These are phyloP conservation scores for Saccharomycopsis sp. DNA, from an alignment of 805 yeast genomes.

Conservation along the genomic window DNA sequence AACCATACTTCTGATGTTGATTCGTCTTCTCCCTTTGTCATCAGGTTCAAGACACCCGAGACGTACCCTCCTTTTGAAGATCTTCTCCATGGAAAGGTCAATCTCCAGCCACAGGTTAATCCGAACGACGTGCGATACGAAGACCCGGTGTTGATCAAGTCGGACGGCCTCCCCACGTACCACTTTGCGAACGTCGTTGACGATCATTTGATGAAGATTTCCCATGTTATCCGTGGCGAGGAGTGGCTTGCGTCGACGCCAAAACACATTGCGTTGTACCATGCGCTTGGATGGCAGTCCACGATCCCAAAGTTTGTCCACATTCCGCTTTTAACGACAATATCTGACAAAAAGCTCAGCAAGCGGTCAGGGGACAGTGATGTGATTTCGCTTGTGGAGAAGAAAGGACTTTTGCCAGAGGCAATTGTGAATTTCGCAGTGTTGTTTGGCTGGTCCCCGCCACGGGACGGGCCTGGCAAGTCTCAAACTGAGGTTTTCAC, in stretches of 20 bases:
- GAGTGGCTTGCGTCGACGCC: constrained; percentile 98
- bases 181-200: constrained; percentile 95
- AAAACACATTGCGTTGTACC: constrained; percentile 79
- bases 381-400: constrained; percentile 37
- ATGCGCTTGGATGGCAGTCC: constrained; percentile 76
- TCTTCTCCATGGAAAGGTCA: constrained; percentile 65
- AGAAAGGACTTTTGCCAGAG: constrained; percentile 70
- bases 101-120: constrained; percentile 75
- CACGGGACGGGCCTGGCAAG: constrained; percentile 40
- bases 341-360: constrained; percentile 66
- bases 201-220: constrained; percentile 85
- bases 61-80: constrained; percentile 61
- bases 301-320: constrained; percentile 87
- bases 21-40: constrained; percentile 36
- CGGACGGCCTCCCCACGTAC: constrained; percentile 94
- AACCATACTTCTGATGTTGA: constrained; percentile 28
- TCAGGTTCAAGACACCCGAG: constrained; percentile 73
- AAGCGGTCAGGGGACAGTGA: constrained; percentile 81
- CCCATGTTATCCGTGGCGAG: constrained; percentile 95
- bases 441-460: constrained; percentile 92
- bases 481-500: constrained; percentile 43
- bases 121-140: constrained; percentile 66
- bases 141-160: constrained; percentile 80
- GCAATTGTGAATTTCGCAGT: constrained; percentile 83
- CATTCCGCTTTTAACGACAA: constrained; percentile 75